Evolutionary conservation across 352 stramenopile genomes (phyloP).

Genomic region (Globisporangium lucens): DNA sequence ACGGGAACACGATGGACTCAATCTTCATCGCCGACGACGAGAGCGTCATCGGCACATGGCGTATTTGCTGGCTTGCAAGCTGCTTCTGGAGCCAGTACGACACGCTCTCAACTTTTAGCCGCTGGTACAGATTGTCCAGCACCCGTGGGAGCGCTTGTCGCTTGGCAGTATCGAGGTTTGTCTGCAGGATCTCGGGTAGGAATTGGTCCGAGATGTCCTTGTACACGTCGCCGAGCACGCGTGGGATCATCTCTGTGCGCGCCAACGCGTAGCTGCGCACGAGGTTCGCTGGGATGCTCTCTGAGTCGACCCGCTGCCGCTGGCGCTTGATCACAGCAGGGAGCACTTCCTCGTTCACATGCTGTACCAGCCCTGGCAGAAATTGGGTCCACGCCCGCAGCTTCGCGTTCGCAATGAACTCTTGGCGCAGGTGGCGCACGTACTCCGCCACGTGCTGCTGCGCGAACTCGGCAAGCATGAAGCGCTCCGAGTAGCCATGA

Average conservation of each 20-base stretch:
- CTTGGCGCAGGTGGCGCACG: slow-evolving; percentile 29
- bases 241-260: slow-evolving; percentile 54
- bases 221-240: slow-evolving; percentile 57
- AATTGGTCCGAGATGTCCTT: slow-evolving; percentile 59
- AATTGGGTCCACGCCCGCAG: slow-evolving; percentile 44
- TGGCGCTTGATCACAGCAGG: slow-evolving; percentile 38
- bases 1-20: slow-evolving; percentile 52
- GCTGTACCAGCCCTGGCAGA: slow-evolving; percentile 31
- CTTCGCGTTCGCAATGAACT: slow-evolving; percentile 65
- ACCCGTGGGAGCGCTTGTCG: slow-evolving; percentile 50
- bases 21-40: slow-evolving; percentile 41
- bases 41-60: slow-evolving; percentile 50
- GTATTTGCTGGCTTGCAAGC: slow-evolving; percentile 31
- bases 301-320: slow-evolving; percentile 36
- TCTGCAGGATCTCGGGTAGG: slow-evolving; percentile 38
- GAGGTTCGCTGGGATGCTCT: slow-evolving; percentile 42
- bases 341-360: slow-evolving; percentile 36
- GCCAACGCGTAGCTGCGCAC: slow-evolving; percentile 47
- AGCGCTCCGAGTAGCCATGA: slow-evolving; percentile 47
- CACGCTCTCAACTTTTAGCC: slow-evolving; percentile 51
- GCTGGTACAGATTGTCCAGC: slow-evolving; percentile 40
- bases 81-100: slow-evolving; percentile 44
- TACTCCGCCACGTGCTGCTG: slow-evolving; percentile 48
- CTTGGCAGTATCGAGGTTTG: slow-evolving; percentile 22
- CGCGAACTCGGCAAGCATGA: slow-evolving; percentile 59